Conservation (phyloP, 306 rosid species). For the Argentina anserina region DNA sequence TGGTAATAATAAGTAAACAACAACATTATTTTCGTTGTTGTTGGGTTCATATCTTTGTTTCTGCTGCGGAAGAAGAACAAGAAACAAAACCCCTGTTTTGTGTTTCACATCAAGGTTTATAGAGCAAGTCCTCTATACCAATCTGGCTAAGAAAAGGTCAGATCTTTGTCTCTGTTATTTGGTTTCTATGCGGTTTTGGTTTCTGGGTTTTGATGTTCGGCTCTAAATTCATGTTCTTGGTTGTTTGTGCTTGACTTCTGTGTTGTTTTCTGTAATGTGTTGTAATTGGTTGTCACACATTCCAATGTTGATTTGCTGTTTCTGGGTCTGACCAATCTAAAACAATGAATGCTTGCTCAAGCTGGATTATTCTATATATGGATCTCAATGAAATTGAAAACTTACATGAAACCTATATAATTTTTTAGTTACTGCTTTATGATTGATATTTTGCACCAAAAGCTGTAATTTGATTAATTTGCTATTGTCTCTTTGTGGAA, state of each 20-base stretch:
- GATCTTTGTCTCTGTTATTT: conserved; percentile 15
- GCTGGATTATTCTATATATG: neutral
- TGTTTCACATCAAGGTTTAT: neutral
- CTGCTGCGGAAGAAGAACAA: conserved; percentile 1
- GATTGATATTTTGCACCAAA: neutral
- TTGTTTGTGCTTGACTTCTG: neutral
- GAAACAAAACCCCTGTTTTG: too few relatives aligned
- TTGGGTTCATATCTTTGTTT: neutral
- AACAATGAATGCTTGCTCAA: neutral
- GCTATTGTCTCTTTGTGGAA: neutral
- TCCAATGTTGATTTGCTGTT: neutral
- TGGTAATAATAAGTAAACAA: neutral
- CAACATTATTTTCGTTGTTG: too few relatives aligned
- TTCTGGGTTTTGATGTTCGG: conserved; percentile 20
- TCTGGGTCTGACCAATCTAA: neutral
- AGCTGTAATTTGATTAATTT: neutral
- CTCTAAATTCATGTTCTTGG: neutral
- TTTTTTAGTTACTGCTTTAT: neutral
- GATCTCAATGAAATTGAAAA: neutral
- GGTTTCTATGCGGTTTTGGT: neutral
- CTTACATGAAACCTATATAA: neutral
- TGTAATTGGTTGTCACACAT: neutral
- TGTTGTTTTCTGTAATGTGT: neutral
- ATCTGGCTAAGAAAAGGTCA: conserved; percentile 40
- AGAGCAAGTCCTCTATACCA: conserved; percentile 9